Conservation (phyloP, 345 rosid genomes). For the Combretum micranthum region DNA sequence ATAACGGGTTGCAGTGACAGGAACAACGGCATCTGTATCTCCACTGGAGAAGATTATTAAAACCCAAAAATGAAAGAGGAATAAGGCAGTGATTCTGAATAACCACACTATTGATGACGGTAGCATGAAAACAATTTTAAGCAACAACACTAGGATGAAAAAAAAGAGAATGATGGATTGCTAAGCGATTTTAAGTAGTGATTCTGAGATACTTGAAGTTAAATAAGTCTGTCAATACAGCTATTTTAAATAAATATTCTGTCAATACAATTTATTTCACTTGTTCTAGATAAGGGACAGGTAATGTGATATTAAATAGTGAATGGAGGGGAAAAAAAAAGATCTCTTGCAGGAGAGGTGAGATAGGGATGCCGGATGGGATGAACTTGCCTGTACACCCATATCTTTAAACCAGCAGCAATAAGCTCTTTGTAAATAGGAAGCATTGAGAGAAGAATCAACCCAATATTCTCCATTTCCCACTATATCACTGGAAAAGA, state of each 20-base stretch:
- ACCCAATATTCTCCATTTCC: constrained; percentile 71
- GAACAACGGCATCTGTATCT: constrained; percentile 84
- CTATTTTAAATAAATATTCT: too few species aligned
- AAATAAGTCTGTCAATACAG: too few species aligned
- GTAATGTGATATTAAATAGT: not conserved
- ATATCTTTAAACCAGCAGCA: constrained; percentile 68
- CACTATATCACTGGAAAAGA: constrained; percentile 46
- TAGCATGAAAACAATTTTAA: not conserved
- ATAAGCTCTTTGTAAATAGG: constrained; percentile 86
- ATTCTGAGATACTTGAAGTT: too few species aligned
- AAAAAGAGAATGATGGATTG: too few species aligned
- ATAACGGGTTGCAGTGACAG: constrained; percentile 83
- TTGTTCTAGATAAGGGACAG: too few species aligned
- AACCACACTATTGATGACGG: not conserved
- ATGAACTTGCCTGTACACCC: constrained; percentile 71
- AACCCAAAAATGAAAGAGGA: not conserved
- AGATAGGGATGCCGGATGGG: not conserved
- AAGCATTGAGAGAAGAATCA: constrained; percentile 83
- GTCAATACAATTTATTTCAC: too few species aligned
- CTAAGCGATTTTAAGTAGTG: too few species aligned
- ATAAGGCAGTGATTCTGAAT: not conserved
- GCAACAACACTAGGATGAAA: too few species aligned
- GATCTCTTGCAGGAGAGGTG: not conserved
- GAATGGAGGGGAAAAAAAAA: not conserved
- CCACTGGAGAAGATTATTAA: constrained; percentile 41